Evolutionary conservation across 352 stramenopile genomes (phyloP), one percentile per base, ranked within the genome.

Genomic region (Thalassiosira livingstoniorum): DNA sequence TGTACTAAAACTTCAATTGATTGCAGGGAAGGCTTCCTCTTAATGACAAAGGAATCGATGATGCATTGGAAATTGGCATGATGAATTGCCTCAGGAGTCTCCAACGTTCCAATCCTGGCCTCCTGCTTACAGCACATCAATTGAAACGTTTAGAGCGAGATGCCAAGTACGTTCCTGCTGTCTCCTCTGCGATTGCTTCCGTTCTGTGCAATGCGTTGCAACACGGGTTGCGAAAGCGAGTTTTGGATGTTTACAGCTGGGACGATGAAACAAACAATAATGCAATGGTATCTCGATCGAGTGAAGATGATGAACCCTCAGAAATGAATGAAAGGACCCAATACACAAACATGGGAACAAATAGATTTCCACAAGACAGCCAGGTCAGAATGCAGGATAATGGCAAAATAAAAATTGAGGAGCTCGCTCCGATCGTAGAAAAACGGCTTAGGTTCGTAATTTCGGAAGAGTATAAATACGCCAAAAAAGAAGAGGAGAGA

Each of bases 121-220:
- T 94, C 21, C 65, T 94, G 11, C 58, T 94, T 21, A 92, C 88
- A 25, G 65, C 87, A 18, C 54, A 82, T 39, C 80, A 93, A 45
- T 55, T 94, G 2, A 91, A 88, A 57, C 55, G 69, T 51, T 63
- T 85, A n/a, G 87, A 91, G 72, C 80, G 90, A 66, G 88, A 94
- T 57, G 69, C 83, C 25, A 84, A 81, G 13, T 93, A 92, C 62
- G 77, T 92, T 57, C 88, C 90, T 31, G 25, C 77, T 65, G 64
- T 91, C 32, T 76, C 90, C 47, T 27, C 37, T 31, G 80, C 87
- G 3, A 66, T 92, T 23, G 64, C 85, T 45, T 91, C 76, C 27
- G 78, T 92, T 34, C 35, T 92, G 21, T 75, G 68, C 45, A 81
- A 80, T 21, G 86, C 83, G 4, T 81, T 34, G 25, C 64, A 62